A percentile compares a stretch with the other conserved stretches of the same genome.
phyloP scores from a whole-genome alignment of 345 rosid genomes.

The Arabidopsis thaliana region DNA sequence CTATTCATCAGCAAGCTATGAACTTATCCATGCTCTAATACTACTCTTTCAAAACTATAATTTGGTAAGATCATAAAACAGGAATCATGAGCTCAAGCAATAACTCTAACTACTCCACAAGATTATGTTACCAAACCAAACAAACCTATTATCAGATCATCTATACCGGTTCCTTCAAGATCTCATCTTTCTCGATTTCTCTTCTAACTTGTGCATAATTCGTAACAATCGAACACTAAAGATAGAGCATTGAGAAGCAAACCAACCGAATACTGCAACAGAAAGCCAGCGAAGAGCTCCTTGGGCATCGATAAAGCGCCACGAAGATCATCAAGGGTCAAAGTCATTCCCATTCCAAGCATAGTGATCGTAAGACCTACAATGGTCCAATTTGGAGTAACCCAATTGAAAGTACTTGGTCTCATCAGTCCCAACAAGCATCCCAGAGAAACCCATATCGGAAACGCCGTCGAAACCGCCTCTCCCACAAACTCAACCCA shows the following conservation, averaged over 20 bases:
- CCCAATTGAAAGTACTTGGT: constrained; percentile 76
- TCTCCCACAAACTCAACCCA: constrained; percentile 76
- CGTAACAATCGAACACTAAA: neutral
- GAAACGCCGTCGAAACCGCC: constrained; percentile 74
- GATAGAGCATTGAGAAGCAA: constrained; percentile 4
- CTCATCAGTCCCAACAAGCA: constrained; percentile 71
- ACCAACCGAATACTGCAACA: constrained; percentile 87
- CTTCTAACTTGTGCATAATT: neutral
- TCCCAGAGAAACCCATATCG: constrained; percentile 85
- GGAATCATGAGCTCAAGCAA: constrained; percentile 15
- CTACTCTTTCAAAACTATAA: neutral
- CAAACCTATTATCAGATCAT: constrained; percentile 26
- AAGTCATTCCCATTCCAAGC: constrained; percentile 98
- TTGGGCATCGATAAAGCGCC: constrained; percentile 83
- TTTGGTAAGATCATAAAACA: neutral
- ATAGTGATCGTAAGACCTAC: constrained; percentile 75
- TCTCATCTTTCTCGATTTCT: neutral
- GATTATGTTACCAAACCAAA: constrained; percentile 15
- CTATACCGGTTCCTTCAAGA: neutral
- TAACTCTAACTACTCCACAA: constrained; percentile 14
- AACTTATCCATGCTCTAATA: neutral
- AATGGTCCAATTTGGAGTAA: constrained; percentile 69
- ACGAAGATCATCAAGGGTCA: constrained; percentile 83
- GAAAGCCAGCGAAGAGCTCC: constrained; percentile 73
- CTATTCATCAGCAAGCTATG: constrained; percentile 16